These are phyloP conservation scores for Daucus carota DNA, from an alignment of 129 eudicot species.

Conservation along the genomic window DNA sequence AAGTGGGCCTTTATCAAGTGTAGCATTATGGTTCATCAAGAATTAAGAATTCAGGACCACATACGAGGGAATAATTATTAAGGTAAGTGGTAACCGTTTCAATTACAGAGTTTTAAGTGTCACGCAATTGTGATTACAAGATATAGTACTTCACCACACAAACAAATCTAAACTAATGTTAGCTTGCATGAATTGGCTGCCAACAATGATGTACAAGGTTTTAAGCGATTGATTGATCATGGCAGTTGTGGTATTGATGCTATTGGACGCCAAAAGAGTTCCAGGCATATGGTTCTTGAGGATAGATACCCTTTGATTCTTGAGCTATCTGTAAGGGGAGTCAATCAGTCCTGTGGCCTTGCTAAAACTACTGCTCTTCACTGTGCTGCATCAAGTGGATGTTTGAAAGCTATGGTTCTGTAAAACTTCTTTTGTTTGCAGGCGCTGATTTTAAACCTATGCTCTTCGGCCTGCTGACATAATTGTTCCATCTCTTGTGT, in stretches of 20 bases:
- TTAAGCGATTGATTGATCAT: slow-evolving; percentile 26
- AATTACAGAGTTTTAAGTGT: no score
- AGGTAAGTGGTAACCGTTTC: no score
- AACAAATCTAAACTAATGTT: slow-evolving; percentile 40
- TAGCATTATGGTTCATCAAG: no score
- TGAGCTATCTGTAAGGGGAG: slow-evolving; percentile 43
- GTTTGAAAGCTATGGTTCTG: slow-evolving; percentile 39
- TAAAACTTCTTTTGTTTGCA: slow-evolving; percentile 39
- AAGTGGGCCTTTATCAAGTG: no score
- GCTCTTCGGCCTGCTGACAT: slow-evolving; percentile 59
- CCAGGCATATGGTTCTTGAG: slow-evolving; percentile 75
- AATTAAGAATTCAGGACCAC: no score
- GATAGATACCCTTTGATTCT: slow-evolving; percentile 62
- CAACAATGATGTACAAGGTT: slow-evolving; percentile 58
- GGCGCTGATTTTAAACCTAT: slow-evolving; percentile 71
- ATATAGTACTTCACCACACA: no score
- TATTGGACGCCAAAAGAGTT: slow-evolving; percentile 73
- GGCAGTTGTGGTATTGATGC: slow-evolving; percentile 51
- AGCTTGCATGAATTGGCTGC: slow-evolving; percentile 85
- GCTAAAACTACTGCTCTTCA: slow-evolving; percentile 73
- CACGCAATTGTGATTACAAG: no score
- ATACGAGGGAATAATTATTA: no score
- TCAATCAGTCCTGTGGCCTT: slow-evolving; percentile 52
- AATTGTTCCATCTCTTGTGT: slow-evolving; percentile 44
- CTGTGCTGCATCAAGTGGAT: slow-evolving; percentile 85